These are phyloP conservation scores for Stagonosporopsis rhizophila DNA, from an alignment of 2,329 filamentous ascomycete species.

Conservation along the genomic window DNA sequence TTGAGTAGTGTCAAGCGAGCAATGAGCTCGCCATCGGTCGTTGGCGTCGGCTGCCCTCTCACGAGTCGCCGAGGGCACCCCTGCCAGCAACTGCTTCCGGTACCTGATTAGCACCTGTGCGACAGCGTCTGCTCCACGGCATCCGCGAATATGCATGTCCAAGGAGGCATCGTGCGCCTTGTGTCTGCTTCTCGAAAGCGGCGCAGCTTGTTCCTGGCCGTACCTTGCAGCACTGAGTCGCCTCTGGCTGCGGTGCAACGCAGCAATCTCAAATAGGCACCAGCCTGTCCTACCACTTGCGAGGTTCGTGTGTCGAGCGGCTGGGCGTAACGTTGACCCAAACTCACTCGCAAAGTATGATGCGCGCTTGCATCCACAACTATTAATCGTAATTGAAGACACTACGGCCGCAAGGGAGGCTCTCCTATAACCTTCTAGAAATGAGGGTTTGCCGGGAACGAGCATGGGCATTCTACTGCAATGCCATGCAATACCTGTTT, in stretches of 20 bases:
- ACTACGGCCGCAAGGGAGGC: slow-evolving; percentile 1
- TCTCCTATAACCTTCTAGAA: slow-evolving; percentile 41
- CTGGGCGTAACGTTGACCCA: slow-evolving; percentile 32
- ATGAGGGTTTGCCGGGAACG: slow-evolving; percentile 17
- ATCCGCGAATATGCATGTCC: slow-evolving; percentile 40
- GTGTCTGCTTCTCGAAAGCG: slow-evolving; percentile 37
- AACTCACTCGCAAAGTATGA: slow-evolving; percentile 13
- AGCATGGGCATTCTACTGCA: slow-evolving; percentile 7
- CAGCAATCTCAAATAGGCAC: slow-evolving; percentile 35
- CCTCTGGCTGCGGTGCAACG: slow-evolving; percentile 37
- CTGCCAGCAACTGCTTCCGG: slow-evolving; percentile 30
- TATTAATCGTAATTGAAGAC: not conserved
- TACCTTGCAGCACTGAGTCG: slow-evolving; percentile 46
- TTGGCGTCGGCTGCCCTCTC: slow-evolving; percentile 21
- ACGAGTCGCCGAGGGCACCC: slow-evolving; percentile 32
- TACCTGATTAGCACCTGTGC: slow-evolving; percentile 31
- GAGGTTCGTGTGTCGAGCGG: slow-evolving; percentile 27
- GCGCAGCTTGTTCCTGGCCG: slow-evolving; percentile 34
- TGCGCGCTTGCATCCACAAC: slow-evolving; percentile 5
- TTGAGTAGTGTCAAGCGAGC: slow-evolving; percentile 14
- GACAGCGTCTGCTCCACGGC: slow-evolving; percentile 33
- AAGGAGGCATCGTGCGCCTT: slow-evolving; percentile 41
- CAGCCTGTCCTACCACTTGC: slow-evolving; percentile 27
- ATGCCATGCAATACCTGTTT: slow-evolving; percentile 47
- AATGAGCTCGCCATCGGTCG: slow-evolving; percentile 21